Evolutionary conservation across 768 basidiomycete species (phyloP).

Genomic region (Tubosaeta sp.): DNA sequence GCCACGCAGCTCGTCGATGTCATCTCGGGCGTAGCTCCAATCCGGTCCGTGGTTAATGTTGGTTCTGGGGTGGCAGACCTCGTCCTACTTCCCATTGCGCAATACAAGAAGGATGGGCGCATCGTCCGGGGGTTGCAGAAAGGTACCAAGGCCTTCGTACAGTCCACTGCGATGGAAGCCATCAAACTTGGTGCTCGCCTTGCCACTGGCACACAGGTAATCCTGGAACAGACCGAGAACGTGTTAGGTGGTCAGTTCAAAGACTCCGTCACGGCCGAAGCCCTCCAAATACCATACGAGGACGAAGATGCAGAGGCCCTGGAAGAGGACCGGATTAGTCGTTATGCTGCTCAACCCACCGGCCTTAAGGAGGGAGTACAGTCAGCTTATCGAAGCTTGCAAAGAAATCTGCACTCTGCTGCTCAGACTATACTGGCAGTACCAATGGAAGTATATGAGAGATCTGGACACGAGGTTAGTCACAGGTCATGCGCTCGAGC

Average conservation of each 20-base stretch:
- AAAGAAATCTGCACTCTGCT: slow-evolving; percentile 83
- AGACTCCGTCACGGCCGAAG: slow-evolving; percentile 61
- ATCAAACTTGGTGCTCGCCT: slow-evolving; percentile 91
- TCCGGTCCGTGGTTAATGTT: slow-evolving; percentile 95
- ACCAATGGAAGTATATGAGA: slow-evolving; percentile 98
- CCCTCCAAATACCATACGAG: slow-evolving; percentile 45
- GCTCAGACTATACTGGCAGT: slow-evolving; percentile 98
- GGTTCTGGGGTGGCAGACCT: slow-evolving; percentile 96
- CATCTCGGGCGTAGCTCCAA: slow-evolving; percentile 93
- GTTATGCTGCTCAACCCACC: slow-evolving; percentile 87
- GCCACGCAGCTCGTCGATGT: slow-evolving; percentile 97
- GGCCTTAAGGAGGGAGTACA: slow-evolving; percentile 85
- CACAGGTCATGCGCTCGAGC: not conserved
- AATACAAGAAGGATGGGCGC: slow-evolving; percentile 95
- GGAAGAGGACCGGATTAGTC: slow-evolving; percentile 67
- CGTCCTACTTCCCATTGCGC: slow-evolving; percentile 91
- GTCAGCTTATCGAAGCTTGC: slow-evolving; percentile 86
- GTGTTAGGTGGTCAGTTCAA: slow-evolving; percentile 81
- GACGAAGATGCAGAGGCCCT: slow-evolving; percentile 26
- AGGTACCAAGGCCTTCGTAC: slow-evolving; percentile 89
- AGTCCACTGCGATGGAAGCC: slow-evolving; percentile 92
- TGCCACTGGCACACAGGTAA: slow-evolving; percentile 96
- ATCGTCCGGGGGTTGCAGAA: slow-evolving; percentile 91
- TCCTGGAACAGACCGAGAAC: slow-evolving; percentile 90
- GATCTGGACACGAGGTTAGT: slow-evolving; percentile 83